phyloP scores from a whole-genome alignment of 2,329 filamentous ascomycete genomes.

The Cordyceps cicadae region DNA sequence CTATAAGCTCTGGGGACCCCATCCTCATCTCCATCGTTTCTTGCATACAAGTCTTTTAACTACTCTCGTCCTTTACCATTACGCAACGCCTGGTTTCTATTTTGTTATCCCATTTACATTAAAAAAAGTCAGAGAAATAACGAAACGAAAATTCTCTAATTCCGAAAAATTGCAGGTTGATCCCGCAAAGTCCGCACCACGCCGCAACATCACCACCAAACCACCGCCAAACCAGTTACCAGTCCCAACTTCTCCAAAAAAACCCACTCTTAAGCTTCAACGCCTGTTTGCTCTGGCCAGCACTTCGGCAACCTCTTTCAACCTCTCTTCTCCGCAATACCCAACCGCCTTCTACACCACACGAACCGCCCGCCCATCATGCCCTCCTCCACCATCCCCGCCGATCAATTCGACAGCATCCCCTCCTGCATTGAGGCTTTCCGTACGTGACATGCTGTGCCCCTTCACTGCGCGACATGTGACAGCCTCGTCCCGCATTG shows the following conservation, averaged over 20 bases:
- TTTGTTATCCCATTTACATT: neutral
- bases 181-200: neutral
- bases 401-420: slow-evolving; percentile 54
- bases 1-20: neutral
- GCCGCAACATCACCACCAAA: neutral
- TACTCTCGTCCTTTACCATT: neutral
- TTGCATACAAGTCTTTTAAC: neutral
- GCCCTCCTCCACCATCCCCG: slow-evolving; percentile 42
- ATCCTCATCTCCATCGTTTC: neutral
- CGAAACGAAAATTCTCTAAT: neutral
- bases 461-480: neutral
- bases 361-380: slow-evolving; percentile 26
- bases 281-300: too few relatives aligned
- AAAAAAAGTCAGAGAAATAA: slow-evolving; percentile 2
- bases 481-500: neutral
- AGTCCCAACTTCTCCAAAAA: slow-evolving; percentile 1
- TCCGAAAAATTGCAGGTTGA: neutral
- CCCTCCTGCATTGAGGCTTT: slow-evolving; percentile 57
- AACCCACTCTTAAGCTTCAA: neutral
- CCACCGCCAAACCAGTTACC: neutral
- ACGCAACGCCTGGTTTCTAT: neutral
- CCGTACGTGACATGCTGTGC: slow-evolving; percentile 36
- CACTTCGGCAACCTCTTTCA: neutral
- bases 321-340: neutral
- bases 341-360: neutral